Evolutionary conservation across 2,329 filamentous ascomycete species (phyloP).

Genomic region (Geosmithia flava): DNA sequence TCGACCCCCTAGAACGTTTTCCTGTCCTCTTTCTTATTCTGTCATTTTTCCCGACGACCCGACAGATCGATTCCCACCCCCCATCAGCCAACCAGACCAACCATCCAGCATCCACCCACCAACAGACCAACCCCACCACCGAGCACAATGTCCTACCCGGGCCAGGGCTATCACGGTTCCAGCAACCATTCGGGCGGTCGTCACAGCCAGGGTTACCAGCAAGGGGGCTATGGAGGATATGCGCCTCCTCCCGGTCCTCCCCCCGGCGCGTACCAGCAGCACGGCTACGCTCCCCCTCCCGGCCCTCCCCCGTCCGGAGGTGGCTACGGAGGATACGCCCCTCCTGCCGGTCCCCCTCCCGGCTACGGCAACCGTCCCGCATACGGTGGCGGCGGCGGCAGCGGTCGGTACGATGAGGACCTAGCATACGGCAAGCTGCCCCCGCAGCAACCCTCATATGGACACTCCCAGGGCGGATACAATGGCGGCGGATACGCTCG

Average conservation of each 20-base stretch:
- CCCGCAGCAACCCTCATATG: conserved; percentile 6
- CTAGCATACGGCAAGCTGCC: conserved; percentile 4
- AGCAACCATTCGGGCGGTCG: conserved; percentile 8
- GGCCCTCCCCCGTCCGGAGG: conserved; percentile 5
- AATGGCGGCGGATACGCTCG: conserved; percentile 7
- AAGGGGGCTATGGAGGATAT: conserved; percentile 7
- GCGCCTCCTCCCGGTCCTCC: conserved; percentile 12
- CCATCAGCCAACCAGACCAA: neutral
- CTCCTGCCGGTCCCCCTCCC: neutral
- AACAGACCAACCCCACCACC: neutral
- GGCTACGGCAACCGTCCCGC: conserved; percentile 7
- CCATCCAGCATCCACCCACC: neutral
- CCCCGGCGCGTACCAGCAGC: conserved; percentile 6
- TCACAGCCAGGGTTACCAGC: neutral
- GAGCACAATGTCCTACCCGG: conserved; percentile 24
- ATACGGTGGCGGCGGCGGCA: conserved; percentile 9
- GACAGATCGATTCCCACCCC: neutral
- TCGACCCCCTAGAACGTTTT: neutral
- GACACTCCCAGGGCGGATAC: conserved; percentile 11
- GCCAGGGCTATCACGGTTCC: conserved; percentile 24
- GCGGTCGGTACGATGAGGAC: conserved; percentile 1
- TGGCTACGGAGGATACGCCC: neutral
- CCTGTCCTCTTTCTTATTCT: neutral
- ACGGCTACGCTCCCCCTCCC: conserved; percentile 2
- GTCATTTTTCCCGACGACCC: neutral